phyloP scores from a whole-genome alignment of 1,139 yeast genomes.

The Candida glucosophila region DNA sequence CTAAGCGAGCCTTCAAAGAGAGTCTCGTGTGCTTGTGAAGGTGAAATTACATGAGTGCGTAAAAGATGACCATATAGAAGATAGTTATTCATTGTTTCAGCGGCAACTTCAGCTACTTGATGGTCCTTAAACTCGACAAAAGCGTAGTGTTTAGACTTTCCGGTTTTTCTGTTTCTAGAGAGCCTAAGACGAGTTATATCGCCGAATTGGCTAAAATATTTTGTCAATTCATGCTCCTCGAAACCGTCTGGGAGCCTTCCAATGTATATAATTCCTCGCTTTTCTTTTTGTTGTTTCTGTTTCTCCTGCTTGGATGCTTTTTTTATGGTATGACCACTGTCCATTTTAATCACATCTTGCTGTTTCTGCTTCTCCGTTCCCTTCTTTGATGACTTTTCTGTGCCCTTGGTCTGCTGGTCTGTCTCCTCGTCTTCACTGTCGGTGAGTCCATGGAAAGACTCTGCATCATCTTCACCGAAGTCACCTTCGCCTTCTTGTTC shows the following conservation, averaged over 20 bases:
- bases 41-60: constrained; percentile 52
- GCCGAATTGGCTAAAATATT: constrained; percentile 88
- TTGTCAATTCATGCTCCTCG: constrained; percentile 71
- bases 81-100: constrained; percentile 94
- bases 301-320: constrained; percentile 1
- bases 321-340: constrained; percentile 4
- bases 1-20: constrained; percentile 46
- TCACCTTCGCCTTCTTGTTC: constrained; percentile 14
- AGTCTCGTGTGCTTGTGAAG: constrained; percentile 35
- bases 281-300: constrained; percentile 7
- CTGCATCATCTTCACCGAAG: constrained; percentile 10
- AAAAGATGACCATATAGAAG: constrained; percentile 77
- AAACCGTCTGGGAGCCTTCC: constrained; percentile 93
- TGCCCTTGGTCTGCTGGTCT: constrained; percentile 3
- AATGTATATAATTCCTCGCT: constrained; percentile 67
- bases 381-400: no score
- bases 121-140: constrained; percentile 71
- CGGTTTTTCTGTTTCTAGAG: constrained; percentile 85
- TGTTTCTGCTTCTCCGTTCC: constrained; percentile 3
- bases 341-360: constrained; percentile 4
- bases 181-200: constrained; percentile 66
- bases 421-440: constrained; percentile 12
- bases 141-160: constrained; percentile 88
- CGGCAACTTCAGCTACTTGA: constrained; percentile 80
- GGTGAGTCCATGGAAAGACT: constrained; percentile 3